These are phyloP conservation scores for Takashimella tepidaria DNA, from an alignment of 1,284 basidiomycete genomes.

Conservation along the genomic window DNA sequence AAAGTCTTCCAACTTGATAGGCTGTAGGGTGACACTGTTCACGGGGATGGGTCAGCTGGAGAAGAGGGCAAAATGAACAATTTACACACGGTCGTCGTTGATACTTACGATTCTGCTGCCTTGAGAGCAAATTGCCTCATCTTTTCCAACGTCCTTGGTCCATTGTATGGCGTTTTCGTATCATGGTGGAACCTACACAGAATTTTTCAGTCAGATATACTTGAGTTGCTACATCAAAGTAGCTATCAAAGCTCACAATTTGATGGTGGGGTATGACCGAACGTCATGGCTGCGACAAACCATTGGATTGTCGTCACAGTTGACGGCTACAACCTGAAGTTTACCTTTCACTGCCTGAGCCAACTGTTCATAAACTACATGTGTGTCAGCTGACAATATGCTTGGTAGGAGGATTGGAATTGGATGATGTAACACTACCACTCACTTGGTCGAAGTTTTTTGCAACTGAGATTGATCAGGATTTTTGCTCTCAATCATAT, in stretches of 20 bases:
- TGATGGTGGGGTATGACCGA: constrained; percentile 71
- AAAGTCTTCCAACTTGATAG: constrained; percentile 53
- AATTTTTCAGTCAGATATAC: too few species aligned
- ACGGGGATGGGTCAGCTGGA: constrained; percentile 3
- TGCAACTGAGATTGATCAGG: constrained; percentile 55
- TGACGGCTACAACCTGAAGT: constrained; percentile 72
- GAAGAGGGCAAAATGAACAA: too few species aligned
- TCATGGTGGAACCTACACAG: constrained; percentile 47
- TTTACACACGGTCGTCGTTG: neutral
- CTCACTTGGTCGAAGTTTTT: constrained; percentile 70
- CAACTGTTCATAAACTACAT: constrained; percentile 62
- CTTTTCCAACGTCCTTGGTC: constrained; percentile 62
- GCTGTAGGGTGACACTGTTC: constrained; percentile 50
- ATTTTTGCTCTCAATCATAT: too few species aligned
- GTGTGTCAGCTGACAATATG: too few species aligned
- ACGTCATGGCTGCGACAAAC: constrained; percentile 65
- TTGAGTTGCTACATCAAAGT: too few species aligned
- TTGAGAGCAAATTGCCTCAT: constrained; percentile 67
- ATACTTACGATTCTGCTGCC: constrained; percentile 59
- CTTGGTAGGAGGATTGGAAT: too few species aligned
- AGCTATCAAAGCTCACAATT: constrained; percentile 55
- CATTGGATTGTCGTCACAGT: constrained; percentile 68
- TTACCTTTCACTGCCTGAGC: constrained; percentile 62
- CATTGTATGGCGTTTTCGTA: constrained; percentile 57
- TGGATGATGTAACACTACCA: neutral